phyloP scores from a whole-genome alignment of 1,284 basidiomycete species.

The Irpex sp. region DNA sequence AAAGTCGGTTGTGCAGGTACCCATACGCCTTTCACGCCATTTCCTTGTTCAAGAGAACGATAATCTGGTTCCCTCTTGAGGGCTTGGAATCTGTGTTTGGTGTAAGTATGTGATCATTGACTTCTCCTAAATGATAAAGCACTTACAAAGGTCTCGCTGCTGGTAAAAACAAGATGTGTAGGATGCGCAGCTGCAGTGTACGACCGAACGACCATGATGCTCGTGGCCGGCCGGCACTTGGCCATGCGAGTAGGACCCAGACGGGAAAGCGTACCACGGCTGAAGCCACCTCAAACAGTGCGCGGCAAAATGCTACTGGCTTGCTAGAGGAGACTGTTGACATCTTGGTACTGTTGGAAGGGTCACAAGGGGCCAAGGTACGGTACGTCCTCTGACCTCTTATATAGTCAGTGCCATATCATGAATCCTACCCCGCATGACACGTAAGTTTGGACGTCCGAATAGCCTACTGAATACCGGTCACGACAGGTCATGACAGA shows the following conservation, averaged over 20 bases:
- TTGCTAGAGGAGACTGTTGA: no score
- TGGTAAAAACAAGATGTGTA: not conserved
- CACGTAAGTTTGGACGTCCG: no score
- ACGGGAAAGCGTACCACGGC: slow-evolving; percentile 2
- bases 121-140: not conserved
- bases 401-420: no score
- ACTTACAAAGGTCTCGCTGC: not conserved
- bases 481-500: no score
- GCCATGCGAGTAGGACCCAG: not conserved
- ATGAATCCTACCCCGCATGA: no score
- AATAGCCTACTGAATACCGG: no score
- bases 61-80: not conserved
- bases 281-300: not conserved
- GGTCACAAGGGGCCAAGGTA: no score
- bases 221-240: not conserved
- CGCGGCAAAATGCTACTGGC: no score
- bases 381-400: no score
- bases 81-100: not conserved
- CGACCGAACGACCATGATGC: slow-evolving; percentile 1
- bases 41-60: not conserved
- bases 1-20: slow-evolving; percentile 38
- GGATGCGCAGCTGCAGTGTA: not conserved
- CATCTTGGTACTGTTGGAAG: no score
- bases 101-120: not conserved
- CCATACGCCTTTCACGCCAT: slow-evolving; percentile 34